phyloP scores from a whole-genome alignment of 2,329 filamentous ascomycete genomes.

The Neofusicoccum kwambonambiense region DNA sequence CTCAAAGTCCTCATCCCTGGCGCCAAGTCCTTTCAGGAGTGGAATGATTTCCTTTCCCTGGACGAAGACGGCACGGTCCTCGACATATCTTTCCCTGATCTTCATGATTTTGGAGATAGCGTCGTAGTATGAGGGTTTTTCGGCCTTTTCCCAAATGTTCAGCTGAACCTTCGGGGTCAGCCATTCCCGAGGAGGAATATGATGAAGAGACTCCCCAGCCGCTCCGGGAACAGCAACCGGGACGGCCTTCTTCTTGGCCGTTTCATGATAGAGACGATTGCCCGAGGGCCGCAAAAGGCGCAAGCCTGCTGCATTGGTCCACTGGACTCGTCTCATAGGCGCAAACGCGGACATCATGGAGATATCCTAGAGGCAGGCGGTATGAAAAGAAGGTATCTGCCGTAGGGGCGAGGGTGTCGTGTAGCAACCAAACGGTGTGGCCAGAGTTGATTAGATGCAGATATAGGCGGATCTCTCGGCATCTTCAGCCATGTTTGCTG shows the following conservation, averaged over 20 bases:
- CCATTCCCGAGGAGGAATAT: not conserved
- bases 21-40: not conserved
- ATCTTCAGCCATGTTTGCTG: not conserved
- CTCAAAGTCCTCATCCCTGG: not conserved
- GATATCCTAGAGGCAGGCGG: not conserved
- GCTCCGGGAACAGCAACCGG: not conserved
- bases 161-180: not conserved
- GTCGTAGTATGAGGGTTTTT: not conserved
- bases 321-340: not conserved
- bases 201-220: not conserved
- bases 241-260: not conserved
- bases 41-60: not conserved
- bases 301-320: not conserved
- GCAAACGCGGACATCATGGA: not conserved
- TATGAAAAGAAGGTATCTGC: not conserved
- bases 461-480: not conserved
- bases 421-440: not conserved
- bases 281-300: not conserved
- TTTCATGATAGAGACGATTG: not conserved
- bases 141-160: not conserved
- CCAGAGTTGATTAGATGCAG: not conserved
- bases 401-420: not conserved
- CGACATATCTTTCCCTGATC: not conserved
- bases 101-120: not conserved
- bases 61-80: not conserved